Conservation (phyloP, 108 stramenopile genomes). For the Chaetoceros muelleri region DNA sequence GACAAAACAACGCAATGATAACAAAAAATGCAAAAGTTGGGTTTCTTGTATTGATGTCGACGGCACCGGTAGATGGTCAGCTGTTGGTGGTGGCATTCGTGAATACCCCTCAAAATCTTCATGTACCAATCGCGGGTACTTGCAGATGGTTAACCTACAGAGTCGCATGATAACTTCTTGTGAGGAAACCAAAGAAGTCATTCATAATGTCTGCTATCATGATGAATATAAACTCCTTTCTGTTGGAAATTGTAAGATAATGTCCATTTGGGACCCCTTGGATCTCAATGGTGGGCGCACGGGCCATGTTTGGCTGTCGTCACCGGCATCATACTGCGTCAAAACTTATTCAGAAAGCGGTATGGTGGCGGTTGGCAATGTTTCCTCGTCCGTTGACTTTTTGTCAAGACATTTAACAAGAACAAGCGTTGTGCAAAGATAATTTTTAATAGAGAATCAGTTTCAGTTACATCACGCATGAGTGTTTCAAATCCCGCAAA, state of each 20-base stretch:
- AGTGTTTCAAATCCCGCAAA: too few species aligned
- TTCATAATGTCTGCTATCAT: background rate
- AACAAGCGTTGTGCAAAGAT: background rate
- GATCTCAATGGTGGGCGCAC: background rate
- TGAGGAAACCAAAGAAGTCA: background rate
- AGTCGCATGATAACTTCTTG: background rate
- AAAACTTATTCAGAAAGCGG: background rate
- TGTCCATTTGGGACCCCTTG: background rate
- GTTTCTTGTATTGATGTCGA: background rate
- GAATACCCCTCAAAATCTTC: background rate
- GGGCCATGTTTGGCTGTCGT: background rate
- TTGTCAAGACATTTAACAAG: background rate
- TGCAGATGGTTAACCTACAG: background rate
- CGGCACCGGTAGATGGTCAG: background rate
- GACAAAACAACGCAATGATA: background rate
- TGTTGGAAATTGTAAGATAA: background rate
- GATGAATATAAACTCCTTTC: background rate
- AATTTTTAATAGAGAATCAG: background rate
- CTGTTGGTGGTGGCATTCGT: background rate
- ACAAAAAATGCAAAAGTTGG: background rate
- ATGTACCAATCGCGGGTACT: background rate
- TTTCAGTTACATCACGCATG: too few species aligned
- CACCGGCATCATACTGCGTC: background rate
- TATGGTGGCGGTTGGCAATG: background rate
- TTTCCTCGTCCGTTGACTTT: background rate